phyloP scores from a whole-genome alignment of 306 rosid genomes.

The Sesbania bispinosa region DNA sequence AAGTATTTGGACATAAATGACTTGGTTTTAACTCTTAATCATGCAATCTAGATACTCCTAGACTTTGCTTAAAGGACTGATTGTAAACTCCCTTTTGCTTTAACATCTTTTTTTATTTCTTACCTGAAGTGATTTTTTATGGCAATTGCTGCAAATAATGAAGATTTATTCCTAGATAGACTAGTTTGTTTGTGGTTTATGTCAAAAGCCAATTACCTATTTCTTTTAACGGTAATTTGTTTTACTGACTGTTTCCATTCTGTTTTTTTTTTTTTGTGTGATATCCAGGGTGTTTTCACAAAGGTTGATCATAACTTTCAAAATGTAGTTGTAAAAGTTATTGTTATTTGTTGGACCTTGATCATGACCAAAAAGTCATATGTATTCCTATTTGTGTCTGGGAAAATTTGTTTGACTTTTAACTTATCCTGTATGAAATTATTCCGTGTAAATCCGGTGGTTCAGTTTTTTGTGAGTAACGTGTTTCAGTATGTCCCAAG shows the following conservation, averaged over 20 bases:
- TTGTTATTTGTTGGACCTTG: background rate
- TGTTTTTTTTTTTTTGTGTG: too few relatives aligned
- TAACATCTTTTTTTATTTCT: background rate
- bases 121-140: background rate
- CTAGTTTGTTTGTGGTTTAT: background rate
- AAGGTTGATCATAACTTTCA: background rate
- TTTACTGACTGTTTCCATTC: background rate
- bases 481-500: background rate
- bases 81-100: background rate
- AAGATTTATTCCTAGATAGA: background rate
- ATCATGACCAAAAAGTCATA: background rate
- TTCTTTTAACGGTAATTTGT: background rate
- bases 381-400: background rate
- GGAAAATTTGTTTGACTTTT: background rate
- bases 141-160: background rate
- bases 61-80: background rate
- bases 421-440: background rate
- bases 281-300: background rate
- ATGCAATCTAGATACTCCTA: background rate
- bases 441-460: background rate
- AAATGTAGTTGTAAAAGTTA: background rate
- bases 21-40: background rate
- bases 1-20: background rate
- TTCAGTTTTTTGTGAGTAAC: background rate
- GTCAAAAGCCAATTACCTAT: background rate